Percentiles rank a stretch among this genome's conserved stretches.
Evolutionary conservation across 2,329 filamentous ascomycete species (phyloP).

Genomic region (Metarhizium rileyi): DNA sequence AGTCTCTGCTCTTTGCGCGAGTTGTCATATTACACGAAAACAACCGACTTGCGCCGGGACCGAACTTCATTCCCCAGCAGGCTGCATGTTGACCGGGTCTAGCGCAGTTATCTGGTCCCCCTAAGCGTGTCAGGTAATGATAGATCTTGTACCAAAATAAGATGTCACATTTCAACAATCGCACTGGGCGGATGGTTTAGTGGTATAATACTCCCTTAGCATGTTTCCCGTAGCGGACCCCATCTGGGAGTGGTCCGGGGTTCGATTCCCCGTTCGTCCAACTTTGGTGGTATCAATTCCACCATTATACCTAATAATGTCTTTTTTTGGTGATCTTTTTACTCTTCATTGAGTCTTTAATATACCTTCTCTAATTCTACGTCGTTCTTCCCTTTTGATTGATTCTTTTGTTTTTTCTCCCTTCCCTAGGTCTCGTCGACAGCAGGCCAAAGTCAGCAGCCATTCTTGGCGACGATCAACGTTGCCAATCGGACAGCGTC

Average conservation of each 20-base stretch:
- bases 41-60: not conserved
- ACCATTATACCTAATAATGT: not conserved
- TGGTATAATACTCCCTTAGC: conserved; percentile 11
- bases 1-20: not conserved
- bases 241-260: conserved; percentile 12
- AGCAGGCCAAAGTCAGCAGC: too few species aligned
- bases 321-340: not conserved
- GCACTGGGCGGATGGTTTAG: conserved; percentile 8
- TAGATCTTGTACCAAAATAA: not conserved
- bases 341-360: too few species aligned
- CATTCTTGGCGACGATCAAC: too few species aligned
- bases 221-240: not conserved
- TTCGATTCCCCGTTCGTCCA: conserved; percentile 15
- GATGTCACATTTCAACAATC: not conserved
- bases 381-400: too few species aligned
- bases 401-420: too few species aligned
- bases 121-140: not conserved
- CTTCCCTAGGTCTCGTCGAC: too few species aligned
- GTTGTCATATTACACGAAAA: not conserved
- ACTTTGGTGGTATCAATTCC: not conserved
- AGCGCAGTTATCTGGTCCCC: too few species aligned
- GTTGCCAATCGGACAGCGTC: too few species aligned
- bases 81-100: too few species aligned
- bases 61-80: too few species aligned
- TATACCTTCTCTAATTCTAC: too few species aligned